phyloP scores from a whole-genome alignment of 140 eudicot genomes.

The Bidens hawaiensis region DNA sequence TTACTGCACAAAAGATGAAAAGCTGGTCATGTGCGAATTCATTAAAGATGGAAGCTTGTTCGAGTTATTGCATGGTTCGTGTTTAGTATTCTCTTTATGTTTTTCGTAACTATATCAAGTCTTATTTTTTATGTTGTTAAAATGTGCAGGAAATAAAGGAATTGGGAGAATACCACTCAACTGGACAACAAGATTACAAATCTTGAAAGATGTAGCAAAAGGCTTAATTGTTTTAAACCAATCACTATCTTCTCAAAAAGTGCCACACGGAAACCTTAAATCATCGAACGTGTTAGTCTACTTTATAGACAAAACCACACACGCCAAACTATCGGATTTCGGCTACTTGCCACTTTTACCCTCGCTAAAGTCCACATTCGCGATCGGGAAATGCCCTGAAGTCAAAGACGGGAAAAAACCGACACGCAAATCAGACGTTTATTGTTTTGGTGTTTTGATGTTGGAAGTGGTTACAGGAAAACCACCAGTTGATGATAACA shows the following conservation, averaged over 20 bases:
- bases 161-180: constrained; percentile 46
- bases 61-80: constrained; percentile 65
- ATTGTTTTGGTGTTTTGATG: constrained; percentile 62
- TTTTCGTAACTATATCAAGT: not conserved
- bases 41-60: constrained; percentile 54
- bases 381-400: constrained; percentile 53
- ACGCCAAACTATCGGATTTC: constrained; percentile 55
- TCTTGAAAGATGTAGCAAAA: constrained; percentile 60
- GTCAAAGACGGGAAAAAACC: constrained; percentile 35
- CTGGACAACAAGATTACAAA: constrained; percentile 60
- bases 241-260: constrained; percentile 45
- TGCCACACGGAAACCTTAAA: constrained; percentile 75
- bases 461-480: constrained; percentile 68
- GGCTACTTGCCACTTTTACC: constrained; percentile 56
- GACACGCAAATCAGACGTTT: constrained; percentile 55
- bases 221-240: constrained; percentile 51
- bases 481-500: constrained; percentile 30
- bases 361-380: constrained; percentile 30
- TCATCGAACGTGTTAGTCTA: constrained; percentile 55
- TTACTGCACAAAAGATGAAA: constrained; percentile 61
- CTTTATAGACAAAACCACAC: constrained; percentile 17
- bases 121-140: not conserved
- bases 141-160: constrained; percentile 51
- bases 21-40: constrained; percentile 53
- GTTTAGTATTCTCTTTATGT: not conserved